phyloP scores from a whole-genome alignment of 2,329 filamentous ascomycete genomes.

The Botrytis tulipae region DNA sequence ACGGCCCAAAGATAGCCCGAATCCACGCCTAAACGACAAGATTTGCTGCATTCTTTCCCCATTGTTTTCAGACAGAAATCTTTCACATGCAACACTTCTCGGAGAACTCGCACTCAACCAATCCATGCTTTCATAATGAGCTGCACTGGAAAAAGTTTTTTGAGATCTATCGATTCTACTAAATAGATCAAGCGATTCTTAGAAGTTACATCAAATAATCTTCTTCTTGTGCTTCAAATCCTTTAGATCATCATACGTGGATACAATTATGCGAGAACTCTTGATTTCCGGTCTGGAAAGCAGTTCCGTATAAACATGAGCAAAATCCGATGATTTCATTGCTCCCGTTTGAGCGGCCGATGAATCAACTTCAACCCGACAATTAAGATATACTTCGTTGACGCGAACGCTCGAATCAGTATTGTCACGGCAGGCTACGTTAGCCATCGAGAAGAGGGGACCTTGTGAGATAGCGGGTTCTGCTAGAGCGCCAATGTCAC shows the following conservation, averaged over 20 bases:
- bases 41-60: neutral
- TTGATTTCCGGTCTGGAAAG: conserved; percentile 24
- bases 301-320: conserved; percentile 27
- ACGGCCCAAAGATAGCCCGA: neutral
- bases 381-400: conserved; percentile 43
- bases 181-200: neutral
- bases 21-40: neutral
- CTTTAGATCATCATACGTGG: conserved; percentile 17
- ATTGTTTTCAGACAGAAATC: neutral
- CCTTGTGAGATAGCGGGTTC: conserved; percentile 40
- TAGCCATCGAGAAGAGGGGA: conserved; percentile 41
- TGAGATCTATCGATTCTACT: neutral
- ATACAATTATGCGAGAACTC: conserved; percentile 25
- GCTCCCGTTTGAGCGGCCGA: conserved; percentile 24
- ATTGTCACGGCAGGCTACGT: conserved; percentile 37
- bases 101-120: neutral
- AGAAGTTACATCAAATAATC: neutral
- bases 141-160: accelerated
- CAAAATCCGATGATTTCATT: conserved; percentile 29
- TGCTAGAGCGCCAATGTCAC: conserved; percentile 31
- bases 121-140: neutral
- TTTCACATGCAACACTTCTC: neutral
- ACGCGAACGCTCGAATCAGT: conserved; percentile 41
- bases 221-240: conserved; percentile 22
- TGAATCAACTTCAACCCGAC: conserved; percentile 36